phyloP scores from a whole-genome alignment of 202 grass and related monocot species.

The Musa balbisiana region DNA sequence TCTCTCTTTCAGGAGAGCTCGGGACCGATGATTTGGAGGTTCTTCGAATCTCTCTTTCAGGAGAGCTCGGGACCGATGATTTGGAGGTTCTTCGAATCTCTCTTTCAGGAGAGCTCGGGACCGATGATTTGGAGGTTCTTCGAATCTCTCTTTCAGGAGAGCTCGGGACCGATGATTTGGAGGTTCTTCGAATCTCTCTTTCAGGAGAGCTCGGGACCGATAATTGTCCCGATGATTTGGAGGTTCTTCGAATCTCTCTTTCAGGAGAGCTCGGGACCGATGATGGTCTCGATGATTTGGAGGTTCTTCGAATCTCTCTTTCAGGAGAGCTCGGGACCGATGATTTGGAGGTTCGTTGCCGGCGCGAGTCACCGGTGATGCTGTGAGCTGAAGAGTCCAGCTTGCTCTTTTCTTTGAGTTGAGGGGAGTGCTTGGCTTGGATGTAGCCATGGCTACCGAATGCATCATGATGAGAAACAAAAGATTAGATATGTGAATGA shows the following conservation, averaged over 20 bases:
- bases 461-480: no score
- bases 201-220: neutral
- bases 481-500: no score
- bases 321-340: neutral
- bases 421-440: no score
- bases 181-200: neutral
- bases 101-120: neutral
- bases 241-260: neutral
- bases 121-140: no score
- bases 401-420: neutral
- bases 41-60: neutral
- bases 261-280: neutral
- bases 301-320: neutral
- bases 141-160: neutral
- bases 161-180: neutral
- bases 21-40: neutral
- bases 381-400: neutral
- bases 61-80: neutral
- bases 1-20: neutral
- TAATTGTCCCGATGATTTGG: neutral
- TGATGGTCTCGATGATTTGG: neutral
- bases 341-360: neutral
- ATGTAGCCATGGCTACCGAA: no score
- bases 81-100: neutral
- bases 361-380: neutral